Evolutionary conservation across 2,329 filamentous ascomycete species (phyloP), one percentile per base, ranked within the genome.

Genomic region (Diaporthe aspalathi): DNA sequence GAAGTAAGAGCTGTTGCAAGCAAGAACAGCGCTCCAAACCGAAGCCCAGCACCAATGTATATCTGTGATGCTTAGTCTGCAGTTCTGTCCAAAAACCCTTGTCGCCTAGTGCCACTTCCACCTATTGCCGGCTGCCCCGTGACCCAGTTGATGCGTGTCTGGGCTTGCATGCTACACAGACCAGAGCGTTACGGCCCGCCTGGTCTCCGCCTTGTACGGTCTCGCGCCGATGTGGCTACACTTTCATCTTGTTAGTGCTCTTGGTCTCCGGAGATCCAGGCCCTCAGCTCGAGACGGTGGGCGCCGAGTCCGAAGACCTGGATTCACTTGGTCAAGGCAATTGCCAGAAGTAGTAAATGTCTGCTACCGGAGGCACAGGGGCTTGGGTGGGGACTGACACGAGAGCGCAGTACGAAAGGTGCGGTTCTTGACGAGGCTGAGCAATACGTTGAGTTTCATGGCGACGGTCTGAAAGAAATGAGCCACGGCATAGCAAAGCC

Each of bases 71-170:
- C 17, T 4, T 11, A 20, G 24, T 53, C 17, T 53, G 17, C 3
- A n/a, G 7, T 32, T 3, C 1, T 32, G 14, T 2, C 4, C 0
- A 6, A n/a, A n/a, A 32, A 3, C 3, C 14, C 1, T 35, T 20
- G 2, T n/a, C 17, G 12, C 7, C 12, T 8, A 20, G 27, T 32
- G 9, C 22, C 14, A 16, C 16, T 17, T 1, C 11, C 17, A 53
- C 2, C 6, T 32, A 8, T 12, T 53, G 8, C 22, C 11, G 27
- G 11, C 8, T 32, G 27, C n/a, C 11, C 29, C 3, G 7, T 32
- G 8, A 12, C 17, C 50, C 12, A 53, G 22, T 12, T 5, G 5
- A 32, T 5, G 9, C 3, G 52, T 20, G 22, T 16, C 35, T 27
- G 35, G n/a, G 17, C 14, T 60, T 43, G 4, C 3, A 60, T 11